phyloP scores from a whole-genome alignment of 352 stramenopile species.

The Pythium dissotocum region DNA sequence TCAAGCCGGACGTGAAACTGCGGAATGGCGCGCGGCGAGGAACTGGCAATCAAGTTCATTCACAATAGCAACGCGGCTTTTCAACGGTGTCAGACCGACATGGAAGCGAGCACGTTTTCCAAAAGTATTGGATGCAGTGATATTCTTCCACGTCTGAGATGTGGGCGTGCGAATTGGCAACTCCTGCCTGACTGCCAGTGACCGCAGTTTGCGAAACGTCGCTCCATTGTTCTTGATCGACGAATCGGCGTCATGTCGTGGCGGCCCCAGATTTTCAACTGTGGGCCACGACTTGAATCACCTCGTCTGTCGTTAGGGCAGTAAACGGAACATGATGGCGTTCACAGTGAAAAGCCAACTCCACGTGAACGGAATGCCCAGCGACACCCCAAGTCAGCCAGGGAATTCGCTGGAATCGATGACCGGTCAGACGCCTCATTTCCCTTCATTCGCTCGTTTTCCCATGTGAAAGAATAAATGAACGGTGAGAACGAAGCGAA shows the following conservation, averaged over 20 bases:
- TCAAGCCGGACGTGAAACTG: not conserved
- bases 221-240: not conserved
- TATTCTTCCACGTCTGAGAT: not conserved
- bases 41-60: not conserved
- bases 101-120: no score
- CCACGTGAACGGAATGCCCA: not conserved
- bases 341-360: no score
- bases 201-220: not conserved
- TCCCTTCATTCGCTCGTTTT: not conserved
- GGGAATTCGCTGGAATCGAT: no score
- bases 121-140: no score
- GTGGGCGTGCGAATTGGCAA: no score
- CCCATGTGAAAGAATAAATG: not conserved
- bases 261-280: constrained; percentile 3
- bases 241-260: no score
- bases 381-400: no score
- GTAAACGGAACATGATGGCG: not conserved
- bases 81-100: not conserved
- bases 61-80: not conserved
- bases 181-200: not conserved
- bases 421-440: no score
- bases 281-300: constrained; percentile 16
- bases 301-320: constrained; percentile 2
- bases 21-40: not conserved
- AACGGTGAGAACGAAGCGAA: not conserved